Conservation (phyloP, 2,329 filamentous ascomycete genomes). For the Huntiella abstrusa region DNA sequence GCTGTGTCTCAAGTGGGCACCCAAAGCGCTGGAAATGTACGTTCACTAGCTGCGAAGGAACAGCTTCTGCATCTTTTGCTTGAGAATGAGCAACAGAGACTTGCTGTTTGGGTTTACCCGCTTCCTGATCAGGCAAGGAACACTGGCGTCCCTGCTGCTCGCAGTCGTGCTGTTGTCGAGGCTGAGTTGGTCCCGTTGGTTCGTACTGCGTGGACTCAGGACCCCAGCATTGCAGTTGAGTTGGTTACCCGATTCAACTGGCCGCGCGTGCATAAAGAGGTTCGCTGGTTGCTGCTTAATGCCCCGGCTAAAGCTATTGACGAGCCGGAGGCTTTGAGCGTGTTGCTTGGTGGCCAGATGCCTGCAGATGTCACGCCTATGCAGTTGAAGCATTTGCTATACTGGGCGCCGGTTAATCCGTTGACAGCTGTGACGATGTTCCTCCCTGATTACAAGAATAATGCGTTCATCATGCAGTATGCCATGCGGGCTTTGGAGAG, state of each 20-base stretch:
- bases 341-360: conserved; percentile 59
- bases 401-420: conserved; percentile 83
- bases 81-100: conserved; percentile 63
- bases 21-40: conserved; percentile 33
- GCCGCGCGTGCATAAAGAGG: conserved; percentile 49
- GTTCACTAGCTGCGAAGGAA: conserved; percentile 58
- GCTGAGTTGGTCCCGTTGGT: conserved; percentile 44
- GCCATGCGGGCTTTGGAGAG: conserved; percentile 88
- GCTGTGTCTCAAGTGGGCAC: conserved; percentile 41
- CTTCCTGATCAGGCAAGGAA: conserved; percentile 34
- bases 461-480: conserved; percentile 89
- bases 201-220: conserved; percentile 71
- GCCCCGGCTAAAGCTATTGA: conserved; percentile 67
- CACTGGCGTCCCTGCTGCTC: conserved; percentile 8
- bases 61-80: conserved; percentile 64
- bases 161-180: conserved; percentile 18
- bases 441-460: conserved; percentile 72
- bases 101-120: conserved; percentile 81
- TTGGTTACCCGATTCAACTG: conserved; percentile 64
- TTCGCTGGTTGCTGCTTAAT: conserved; percentile 62
- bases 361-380: conserved; percentile 56
- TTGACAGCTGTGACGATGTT: conserved; percentile 89
- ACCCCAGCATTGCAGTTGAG: conserved; percentile 72
- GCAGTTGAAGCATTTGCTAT: conserved; percentile 84
- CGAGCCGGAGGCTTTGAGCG: conserved; percentile 64